These are phyloP conservation scores for Aphanomyces astaci DNA, from an alignment of 352 stramenopile genomes.

Conservation along the genomic window DNA sequence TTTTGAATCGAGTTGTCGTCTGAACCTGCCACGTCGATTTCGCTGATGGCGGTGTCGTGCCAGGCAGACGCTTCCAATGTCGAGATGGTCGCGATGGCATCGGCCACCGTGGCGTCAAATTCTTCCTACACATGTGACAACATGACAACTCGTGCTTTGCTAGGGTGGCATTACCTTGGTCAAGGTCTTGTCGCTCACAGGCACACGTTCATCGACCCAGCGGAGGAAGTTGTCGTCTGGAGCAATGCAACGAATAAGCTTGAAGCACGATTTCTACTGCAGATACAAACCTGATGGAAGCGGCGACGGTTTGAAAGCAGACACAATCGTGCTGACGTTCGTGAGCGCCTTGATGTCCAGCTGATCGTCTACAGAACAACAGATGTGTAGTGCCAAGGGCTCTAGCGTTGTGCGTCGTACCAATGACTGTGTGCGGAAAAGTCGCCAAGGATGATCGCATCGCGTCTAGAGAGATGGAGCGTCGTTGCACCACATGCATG, in stretches of 20 bases:
- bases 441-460: not conserved
- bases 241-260: not conserved
- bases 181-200: not conserved
- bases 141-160: not conserved
- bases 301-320: not conserved
- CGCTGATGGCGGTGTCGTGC: not conserved
- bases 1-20: not conserved
- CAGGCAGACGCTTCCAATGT: not conserved
- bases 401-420: not conserved
- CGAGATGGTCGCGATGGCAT: not conserved
- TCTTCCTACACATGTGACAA: not conserved
- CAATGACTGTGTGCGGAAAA: constrained; percentile 7
- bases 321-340: constrained; percentile 1
- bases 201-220: not conserved
- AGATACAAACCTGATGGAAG: not conserved
- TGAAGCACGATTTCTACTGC: not conserved
- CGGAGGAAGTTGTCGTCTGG: not conserved
- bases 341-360: constrained; percentile 15
- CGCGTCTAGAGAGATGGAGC: not conserved
- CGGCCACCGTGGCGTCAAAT: constrained; percentile 1
- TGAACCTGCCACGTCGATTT: not conserved
- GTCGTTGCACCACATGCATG: not conserved
- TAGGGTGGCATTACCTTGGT: not conserved
- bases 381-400: not conserved
- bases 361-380: constrained; percentile 3